Base-by-base conservation (phyloP, 1,139 yeast genomes). In the Taphrina sp. region DNA sequence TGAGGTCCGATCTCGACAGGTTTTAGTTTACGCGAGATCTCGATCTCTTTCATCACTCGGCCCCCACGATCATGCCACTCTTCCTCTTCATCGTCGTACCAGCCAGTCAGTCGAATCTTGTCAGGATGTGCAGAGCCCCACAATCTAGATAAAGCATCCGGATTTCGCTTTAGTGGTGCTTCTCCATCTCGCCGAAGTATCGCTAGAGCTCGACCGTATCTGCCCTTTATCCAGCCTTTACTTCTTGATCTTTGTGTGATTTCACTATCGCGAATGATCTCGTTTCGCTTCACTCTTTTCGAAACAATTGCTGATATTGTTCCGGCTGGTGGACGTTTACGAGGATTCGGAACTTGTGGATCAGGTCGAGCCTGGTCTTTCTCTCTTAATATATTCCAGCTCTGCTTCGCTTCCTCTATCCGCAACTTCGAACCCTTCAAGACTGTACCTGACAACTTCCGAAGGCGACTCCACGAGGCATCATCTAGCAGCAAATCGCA, bases 51-150 rank as follows among this genome's bases (percentile, higher is more conserved):
- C 5, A 49, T 49, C n/a, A 49, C 44, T 5, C 54, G 29, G 2
- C 54, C 54, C 1, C 54, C 39, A 14, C 54, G 38, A 26, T 49
- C 54, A 28, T 39, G 54, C 54, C 54, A 49, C 20, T 41, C 37
- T 19, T 49, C 54, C 12, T 49, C 46, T 17, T 49, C 54, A 19
- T 42, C 44, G 20, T 49, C 54, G 24, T 49, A 49, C 36, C 5
- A 49, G n/a, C 31, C 29, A 2, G 54, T 41, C 54, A 49, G 19
- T 24, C 39, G 54, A 31, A 39, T 46, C 7, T 45, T 24, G 16
- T 22, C 14, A 2, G 34, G 26, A 39, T 41, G 46, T 31, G 44
- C 36, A 2, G 44, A 26, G 14, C 54, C 54, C 54, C 54, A 49
- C 12, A 49, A 46, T 1, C 31, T 38, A 20, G 33, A 29, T 10